Evolutionary conservation across 768 basidiomycete species (phyloP), one percentile per base, ranked within the genome.

Genomic region (Boletellus emodensis): DNA sequence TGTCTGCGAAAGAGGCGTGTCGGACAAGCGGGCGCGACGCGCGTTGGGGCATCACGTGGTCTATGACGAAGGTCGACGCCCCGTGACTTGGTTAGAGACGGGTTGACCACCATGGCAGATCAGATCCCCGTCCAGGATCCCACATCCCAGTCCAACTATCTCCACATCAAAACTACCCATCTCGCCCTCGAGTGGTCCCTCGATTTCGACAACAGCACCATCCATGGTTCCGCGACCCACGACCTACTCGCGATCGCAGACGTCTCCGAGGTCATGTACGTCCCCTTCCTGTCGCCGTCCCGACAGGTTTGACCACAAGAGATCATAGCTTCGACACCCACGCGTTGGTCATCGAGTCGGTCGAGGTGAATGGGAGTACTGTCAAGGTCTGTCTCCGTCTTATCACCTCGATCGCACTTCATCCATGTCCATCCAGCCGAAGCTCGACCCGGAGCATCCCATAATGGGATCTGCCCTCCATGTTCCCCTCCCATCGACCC

Each of bases 381-480:
- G 79, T 70, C 32, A 40, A 74, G 54, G 85, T 85, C 51, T 52
- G 79, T 69, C 30, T 26, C 7, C 34, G 8, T 28, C 9, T 24
- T 10, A 0, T 15, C 20, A 6, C 8, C 17, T 37, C 30, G 17
- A 34, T 33, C 28, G 33, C 13, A 36, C 41, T 37, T 40, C 15
- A 24, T 41, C 11, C 35, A 11, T 13, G 32, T 49, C 33, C 6
- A 22, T 28, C 6, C 36, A 88, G 83, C 82, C 75, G 55, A 67
- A 69, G 24, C 56, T 91, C 6, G 78, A 78, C 42, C 62, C 74
- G 6, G 77, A 81, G 39, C 82, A 90, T 64, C 69, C 74, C 4
- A 82, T 87, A 18, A 84, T 91, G 81, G 94, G 94, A 17, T 81
- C 85, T 22, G 83, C 89, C 0, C 71, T 96, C 34, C 78, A 75